Base-by-base conservation (phyloP, 768 basidiomycete species). In the Mycena sanguinolenta region DNA sequence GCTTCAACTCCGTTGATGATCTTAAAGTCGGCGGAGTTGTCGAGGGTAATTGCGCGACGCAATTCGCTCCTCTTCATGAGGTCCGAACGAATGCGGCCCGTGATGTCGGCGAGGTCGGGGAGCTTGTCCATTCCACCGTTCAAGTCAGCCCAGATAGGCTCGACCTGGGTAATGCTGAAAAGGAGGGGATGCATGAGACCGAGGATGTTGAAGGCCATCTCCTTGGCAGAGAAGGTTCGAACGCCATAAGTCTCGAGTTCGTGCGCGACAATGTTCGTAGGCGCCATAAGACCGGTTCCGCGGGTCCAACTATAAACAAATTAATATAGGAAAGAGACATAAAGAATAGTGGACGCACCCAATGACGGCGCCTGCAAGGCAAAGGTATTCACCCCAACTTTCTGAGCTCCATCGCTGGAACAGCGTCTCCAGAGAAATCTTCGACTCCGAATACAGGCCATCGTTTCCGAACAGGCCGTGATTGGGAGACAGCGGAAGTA, bases 171-270 rank as follows among this genome's bases (percentile, higher is more conserved):
- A 77, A 99, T 97, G 81, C 97, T 98, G 90, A 99, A 99, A 62
- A 99, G 89, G 8, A 99, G 90, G 52, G 98, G 98, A 78, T 99
- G 98, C 97, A 99, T 99, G 58, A 99, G 88, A 69, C 98, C 97
- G 63, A 99, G 92, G 76, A 99, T 96, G 82, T 99, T 99, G 90
- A 99, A 99, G 0, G 98, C 97, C 98, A 99, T 99, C 83, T 99
- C 98, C 85, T 99, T 99, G 32, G 98, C 94, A 0, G 97, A 99
- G 90, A 99, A 99, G 2, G 98, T 99, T 73, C 98, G 91, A 67
- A 98, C 95, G 70, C 98, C 98, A 71, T 93, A 88, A 67, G 91
- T 88, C 84, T 99, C 98, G 50, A 99, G 88, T 63, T 96, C 95
- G 67, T 97, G 94, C 30, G 98, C 96, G 61, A 98, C 92, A 50